A percentile compares a stretch with the other conserved stretches of the same genome.
phyloP scores from a whole-genome alignment of 495 filamentous ascomycete species.

The Massariosphaeria phaeospora region DNA sequence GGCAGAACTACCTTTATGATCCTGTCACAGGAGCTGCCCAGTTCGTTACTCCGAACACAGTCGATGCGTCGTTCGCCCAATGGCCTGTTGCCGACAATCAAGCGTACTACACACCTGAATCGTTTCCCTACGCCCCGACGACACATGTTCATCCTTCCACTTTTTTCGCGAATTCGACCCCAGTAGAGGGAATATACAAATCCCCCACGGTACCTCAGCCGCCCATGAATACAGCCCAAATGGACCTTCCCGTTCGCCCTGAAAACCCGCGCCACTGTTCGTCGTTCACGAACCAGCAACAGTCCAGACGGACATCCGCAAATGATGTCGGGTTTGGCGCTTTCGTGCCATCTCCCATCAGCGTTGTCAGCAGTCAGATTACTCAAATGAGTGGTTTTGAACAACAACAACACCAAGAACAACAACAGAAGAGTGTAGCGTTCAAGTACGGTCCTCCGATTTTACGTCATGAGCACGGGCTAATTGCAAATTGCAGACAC shows the following conservation, averaged over 20 bases:
- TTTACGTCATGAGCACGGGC: no score
- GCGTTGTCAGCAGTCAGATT: no score
- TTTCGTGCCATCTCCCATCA: constrained; percentile 6
- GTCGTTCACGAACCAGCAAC: constrained; percentile 4
- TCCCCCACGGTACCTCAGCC: background rate
- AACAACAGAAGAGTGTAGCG: no score
- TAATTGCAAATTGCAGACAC: constrained; percentile 1
- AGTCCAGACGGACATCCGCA: background rate
- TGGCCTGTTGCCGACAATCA: constrained; percentile 15
- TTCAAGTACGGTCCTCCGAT: no score
- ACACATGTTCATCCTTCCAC: background rate
- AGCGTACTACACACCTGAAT: background rate
- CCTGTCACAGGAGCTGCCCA: constrained; percentile 1
- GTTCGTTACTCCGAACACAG: constrained; percentile 4
- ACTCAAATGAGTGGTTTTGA: no score
- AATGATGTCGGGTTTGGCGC: constrained; percentile 1
- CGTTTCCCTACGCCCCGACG: constrained; percentile 1
- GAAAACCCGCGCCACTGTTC: background rate
- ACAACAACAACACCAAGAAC: no score
- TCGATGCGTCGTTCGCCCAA: constrained; percentile 3
- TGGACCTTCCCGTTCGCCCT: constrained; percentile 18
- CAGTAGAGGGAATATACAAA: no score
- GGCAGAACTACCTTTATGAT: constrained; percentile 19
- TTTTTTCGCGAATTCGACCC: no score
- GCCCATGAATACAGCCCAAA: background rate